Evolutionary conservation across 2,329 filamentous ascomycete species (phyloP).

Genomic region (Lasiodiplodia sp.): DNA sequence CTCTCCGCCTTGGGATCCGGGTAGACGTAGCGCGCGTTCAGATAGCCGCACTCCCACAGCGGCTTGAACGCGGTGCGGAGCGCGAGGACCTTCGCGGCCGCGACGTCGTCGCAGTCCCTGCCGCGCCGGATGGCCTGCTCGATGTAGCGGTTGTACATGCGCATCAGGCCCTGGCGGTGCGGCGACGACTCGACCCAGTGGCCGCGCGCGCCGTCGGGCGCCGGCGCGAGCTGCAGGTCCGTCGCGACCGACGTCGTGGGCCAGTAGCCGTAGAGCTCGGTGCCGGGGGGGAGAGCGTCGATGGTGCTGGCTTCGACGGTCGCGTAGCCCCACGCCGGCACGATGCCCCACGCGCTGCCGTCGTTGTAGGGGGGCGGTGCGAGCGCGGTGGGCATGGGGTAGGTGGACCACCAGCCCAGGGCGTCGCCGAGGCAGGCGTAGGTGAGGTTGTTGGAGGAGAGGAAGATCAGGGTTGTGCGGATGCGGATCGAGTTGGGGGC

Average conservation of each 20-base stretch:
- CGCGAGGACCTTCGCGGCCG: background rate
- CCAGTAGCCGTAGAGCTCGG: constrained; percentile 54
- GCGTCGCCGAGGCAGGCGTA: constrained; percentile 39
- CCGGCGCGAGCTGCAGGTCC: constrained; percentile 46
- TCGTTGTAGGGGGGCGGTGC: constrained; percentile 50
- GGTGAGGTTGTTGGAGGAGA: constrained; percentile 36
- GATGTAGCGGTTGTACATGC: constrained; percentile 56
- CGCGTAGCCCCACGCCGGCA: constrained; percentile 59
- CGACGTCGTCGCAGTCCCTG: background rate
- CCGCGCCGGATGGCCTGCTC: background rate
- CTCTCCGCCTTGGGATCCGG: too few species aligned
- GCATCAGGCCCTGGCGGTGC: constrained; percentile 49
- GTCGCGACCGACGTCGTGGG: constrained; percentile 50
- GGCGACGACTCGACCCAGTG: constrained; percentile 50
- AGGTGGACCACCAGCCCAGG: constrained; percentile 53
- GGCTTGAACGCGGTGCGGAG: background rate
- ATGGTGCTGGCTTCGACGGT: constrained; percentile 53
- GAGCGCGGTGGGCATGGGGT: constrained; percentile 47
- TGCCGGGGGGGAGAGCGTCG: constrained; percentile 42
- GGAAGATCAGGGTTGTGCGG: background rate
- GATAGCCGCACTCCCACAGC: constrained; percentile 1
- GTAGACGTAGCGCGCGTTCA: background rate
- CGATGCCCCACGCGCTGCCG: constrained; percentile 52
- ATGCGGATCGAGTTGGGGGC: constrained; percentile 15
- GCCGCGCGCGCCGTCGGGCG: constrained; percentile 33